Percentiles rank a stretch among this genome's conserved stretches.
Conservation (phyloP, 768 basidiomycete species). For the Crepidotus variabilis region DNA sequence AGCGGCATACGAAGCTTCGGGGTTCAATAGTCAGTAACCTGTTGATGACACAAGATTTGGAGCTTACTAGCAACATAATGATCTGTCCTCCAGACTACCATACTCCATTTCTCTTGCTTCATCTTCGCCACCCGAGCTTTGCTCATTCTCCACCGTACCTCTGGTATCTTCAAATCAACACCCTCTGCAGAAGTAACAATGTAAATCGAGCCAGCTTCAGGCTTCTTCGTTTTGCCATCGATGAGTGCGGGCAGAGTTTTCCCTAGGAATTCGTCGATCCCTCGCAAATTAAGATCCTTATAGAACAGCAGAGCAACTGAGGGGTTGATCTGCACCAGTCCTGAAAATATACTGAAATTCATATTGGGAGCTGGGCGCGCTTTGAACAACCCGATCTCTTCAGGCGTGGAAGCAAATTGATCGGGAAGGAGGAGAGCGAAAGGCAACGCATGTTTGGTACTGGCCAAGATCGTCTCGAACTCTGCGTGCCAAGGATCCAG, state of each 20-base stretch:
- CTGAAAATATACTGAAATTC: constrained; percentile 3
- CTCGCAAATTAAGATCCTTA: background rate
- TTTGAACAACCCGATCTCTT: constrained; percentile 21
- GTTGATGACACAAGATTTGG: background rate
- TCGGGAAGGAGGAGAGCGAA: constrained; percentile 2
- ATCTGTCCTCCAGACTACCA: constrained; percentile 11
- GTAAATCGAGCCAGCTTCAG: constrained; percentile 9
- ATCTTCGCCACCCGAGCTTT: constrained; percentile 11
- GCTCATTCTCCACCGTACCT: constrained; percentile 15
- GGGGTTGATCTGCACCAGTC: constrained; percentile 3
- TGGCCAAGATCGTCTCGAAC: constrained; percentile 15
- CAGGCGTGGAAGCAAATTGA: constrained; percentile 10
- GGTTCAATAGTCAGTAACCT: too few species aligned
- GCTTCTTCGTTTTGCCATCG: constrained; percentile 5
- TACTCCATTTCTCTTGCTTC: constrained; percentile 12
- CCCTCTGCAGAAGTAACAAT: constrained; percentile 12
- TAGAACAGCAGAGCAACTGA: constrained; percentile 15
- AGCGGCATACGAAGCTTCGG: too few species aligned
- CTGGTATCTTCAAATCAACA: constrained; percentile 8
- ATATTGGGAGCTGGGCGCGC: constrained; percentile 13
- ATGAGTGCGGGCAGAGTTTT: constrained; percentile 7
- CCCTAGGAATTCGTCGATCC: constrained; percentile 1
- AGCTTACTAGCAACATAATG: background rate
- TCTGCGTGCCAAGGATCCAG: constrained; percentile 26
- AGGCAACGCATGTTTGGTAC: background rate